A percentile compares a stretch with the other conserved stretches of the same genome.
Conservation (phyloP, 306 rosid genomes). For the Casuarina glauca region DNA sequence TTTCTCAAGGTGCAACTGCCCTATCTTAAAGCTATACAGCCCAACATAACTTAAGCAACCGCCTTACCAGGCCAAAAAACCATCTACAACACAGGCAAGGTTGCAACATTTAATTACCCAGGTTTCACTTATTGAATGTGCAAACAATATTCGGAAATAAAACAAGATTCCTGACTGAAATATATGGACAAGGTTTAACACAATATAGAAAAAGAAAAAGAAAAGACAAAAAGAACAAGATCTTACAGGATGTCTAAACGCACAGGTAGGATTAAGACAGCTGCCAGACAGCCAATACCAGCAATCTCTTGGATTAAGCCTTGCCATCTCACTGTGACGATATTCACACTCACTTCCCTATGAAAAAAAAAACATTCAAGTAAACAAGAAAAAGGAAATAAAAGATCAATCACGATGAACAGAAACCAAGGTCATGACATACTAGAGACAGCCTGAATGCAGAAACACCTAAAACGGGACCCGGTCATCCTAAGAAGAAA, state of each 20-base stretch:
- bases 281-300: slow-evolving; percentile 87
- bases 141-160: background rate
- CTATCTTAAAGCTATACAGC: background rate
- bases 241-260: slow-evolving; percentile 92
- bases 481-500: background rate
- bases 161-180: background rate
- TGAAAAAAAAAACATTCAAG: background rate
- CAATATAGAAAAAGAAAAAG: background rate
- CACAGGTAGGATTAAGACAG: slow-evolving; percentile 74
- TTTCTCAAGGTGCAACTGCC: background rate
- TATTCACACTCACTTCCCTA: slow-evolving; percentile 92
- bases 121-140: slow-evolving; percentile 14
- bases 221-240: background rate
- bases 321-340: slow-evolving; percentile 79
- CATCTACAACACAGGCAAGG: background rate
- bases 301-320: slow-evolving; percentile 89
- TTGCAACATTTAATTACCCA: background rate
- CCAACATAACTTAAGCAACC: background rate
- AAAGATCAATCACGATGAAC: background rate
- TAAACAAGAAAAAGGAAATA: background rate
- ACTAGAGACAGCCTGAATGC: background rate
- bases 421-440: background rate
- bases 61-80: background rate
- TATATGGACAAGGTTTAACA: background rate
- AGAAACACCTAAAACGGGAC: background rate